These are phyloP conservation scores for Suillus ampliporus DNA, from an alignment of 768 basidiomycete genomes.

Conservation along the genomic window DNA sequence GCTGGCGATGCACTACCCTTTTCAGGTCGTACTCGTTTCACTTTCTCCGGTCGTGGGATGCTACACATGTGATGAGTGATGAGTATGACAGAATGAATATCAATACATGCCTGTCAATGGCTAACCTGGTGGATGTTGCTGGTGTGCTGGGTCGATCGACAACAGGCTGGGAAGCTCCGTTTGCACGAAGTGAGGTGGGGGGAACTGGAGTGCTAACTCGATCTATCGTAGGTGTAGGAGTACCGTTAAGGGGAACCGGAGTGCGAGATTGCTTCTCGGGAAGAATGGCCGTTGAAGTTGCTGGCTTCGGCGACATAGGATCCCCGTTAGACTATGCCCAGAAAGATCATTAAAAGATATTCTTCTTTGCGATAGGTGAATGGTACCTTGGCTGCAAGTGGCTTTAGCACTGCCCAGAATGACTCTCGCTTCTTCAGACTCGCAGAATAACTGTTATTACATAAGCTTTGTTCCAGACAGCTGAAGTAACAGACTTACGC, in stretches of 20 bases:
- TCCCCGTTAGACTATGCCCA: conserved; percentile 31
- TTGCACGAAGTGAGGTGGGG: conserved; percentile 60
- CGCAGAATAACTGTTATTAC: conserved; percentile 64
- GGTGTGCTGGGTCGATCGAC: conserved; percentile 40
- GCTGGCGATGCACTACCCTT: conserved; percentile 43
- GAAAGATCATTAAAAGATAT: background rate
- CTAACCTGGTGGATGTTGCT: conserved; percentile 53
- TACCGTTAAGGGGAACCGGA: conserved; percentile 47
- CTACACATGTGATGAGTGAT: conserved; percentile 41
- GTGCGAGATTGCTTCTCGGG: conserved; percentile 36
- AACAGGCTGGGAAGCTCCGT: conserved; percentile 26
- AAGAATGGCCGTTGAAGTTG: conserved; percentile 33
- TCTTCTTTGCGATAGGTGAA: background rate
- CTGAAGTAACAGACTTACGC: conserved; percentile 54
- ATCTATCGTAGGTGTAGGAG: conserved; percentile 31
- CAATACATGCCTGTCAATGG: conserved; percentile 65
- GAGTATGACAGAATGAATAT: background rate
- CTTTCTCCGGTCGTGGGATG: conserved; percentile 80
- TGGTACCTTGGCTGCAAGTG: conserved; percentile 40
- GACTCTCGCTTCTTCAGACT: conserved; percentile 76
- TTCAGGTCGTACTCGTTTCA: conserved; percentile 59
- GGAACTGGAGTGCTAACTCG: conserved; percentile 48
- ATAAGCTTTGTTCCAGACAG: conserved; percentile 11
- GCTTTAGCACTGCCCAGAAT: conserved; percentile 50
- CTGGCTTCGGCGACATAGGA: conserved; percentile 34